Percentiles rank a stretch among this genome's conserved stretches.
Evolutionary conservation across 2,329 filamentous ascomycete species (phyloP).

Genomic region (Teratosphaeria epicoccoides): DNA sequence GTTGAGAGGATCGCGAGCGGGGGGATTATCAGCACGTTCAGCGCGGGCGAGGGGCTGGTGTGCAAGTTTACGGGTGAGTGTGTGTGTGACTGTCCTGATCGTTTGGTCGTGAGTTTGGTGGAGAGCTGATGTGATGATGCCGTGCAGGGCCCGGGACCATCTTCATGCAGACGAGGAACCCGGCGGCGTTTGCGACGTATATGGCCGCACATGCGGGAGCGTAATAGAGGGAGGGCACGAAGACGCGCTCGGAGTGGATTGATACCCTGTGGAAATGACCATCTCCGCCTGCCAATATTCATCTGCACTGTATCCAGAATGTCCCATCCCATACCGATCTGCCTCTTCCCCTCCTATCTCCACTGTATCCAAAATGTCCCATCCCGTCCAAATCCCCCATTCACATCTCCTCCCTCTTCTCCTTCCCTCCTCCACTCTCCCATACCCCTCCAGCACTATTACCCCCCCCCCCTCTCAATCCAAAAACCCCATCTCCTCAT

Average conservation of each 20-base stretch:
- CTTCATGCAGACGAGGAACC: constrained; percentile 4
- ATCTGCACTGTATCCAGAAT: no score
- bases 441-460: no score
- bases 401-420: no score
- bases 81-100: background rate
- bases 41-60: constrained; percentile 75
- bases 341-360: no score
- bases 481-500: constrained; percentile 48
- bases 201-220: constrained; percentile 30
- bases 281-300: no score
- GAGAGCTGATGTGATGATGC: background rate
- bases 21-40: constrained; percentile 69
- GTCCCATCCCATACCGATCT: no score
- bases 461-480: constrained; percentile 27
- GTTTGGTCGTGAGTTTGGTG: background rate
- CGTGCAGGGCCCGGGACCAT: background rate
- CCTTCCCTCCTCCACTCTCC: no score
- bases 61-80: constrained; percentile 2
- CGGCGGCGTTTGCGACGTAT: constrained; percentile 50
- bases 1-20: constrained; percentile 84
- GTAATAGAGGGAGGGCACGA: no score
- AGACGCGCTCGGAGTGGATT: background rate
- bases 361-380: no score
- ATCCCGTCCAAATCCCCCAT: no score
- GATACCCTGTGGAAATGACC: background rate